These are phyloP conservation scores for Crucibulum laeve DNA, from an alignment of 768 basidiomycete species.

Conservation along the genomic window DNA sequence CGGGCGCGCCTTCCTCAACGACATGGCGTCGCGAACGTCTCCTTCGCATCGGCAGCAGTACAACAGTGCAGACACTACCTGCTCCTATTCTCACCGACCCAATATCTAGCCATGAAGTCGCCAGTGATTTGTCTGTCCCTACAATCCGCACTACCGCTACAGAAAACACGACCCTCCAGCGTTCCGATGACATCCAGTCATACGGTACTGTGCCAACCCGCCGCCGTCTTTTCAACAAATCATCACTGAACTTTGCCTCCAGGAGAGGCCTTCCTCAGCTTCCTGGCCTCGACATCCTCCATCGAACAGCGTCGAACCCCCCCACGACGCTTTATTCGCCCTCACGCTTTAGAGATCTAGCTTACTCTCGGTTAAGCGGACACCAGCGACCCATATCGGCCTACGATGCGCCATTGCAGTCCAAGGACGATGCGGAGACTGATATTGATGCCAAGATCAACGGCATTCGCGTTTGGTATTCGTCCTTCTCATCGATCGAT, in stretches of 20 bases:
- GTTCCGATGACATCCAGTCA: constrained; percentile 21
- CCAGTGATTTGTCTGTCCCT: background rate
- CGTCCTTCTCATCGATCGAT: constrained; percentile 87
- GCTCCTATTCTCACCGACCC: background rate
- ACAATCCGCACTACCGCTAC: constrained; percentile 10
- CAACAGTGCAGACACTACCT: constrained; percentile 12
- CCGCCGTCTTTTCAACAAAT: constrained; percentile 20
- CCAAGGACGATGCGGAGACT: constrained; percentile 32
- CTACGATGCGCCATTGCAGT: constrained; percentile 54
- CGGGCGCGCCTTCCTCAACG: constrained; percentile 50
- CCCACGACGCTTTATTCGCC: constrained; percentile 27
- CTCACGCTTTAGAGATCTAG: constrained; percentile 32
- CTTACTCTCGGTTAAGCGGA: constrained; percentile 34
- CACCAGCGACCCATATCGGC: constrained; percentile 65
- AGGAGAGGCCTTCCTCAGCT: constrained; percentile 33
- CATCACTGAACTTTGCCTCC: constrained; percentile 22
- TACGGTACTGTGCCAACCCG: constrained; percentile 56
- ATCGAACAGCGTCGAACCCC: constrained; percentile 31
- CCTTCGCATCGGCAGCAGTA: constrained; percentile 45
- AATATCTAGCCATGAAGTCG: background rate
- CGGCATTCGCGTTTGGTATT: constrained; percentile 88
- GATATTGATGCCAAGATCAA: constrained; percentile 68
- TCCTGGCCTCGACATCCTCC: constrained; percentile 27
- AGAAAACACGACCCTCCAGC: constrained; percentile 32
- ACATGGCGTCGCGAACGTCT: constrained; percentile 60